Evolutionary conservation across 805 yeast species (phyloP).

Genomic region (Candida oleophila): DNA sequence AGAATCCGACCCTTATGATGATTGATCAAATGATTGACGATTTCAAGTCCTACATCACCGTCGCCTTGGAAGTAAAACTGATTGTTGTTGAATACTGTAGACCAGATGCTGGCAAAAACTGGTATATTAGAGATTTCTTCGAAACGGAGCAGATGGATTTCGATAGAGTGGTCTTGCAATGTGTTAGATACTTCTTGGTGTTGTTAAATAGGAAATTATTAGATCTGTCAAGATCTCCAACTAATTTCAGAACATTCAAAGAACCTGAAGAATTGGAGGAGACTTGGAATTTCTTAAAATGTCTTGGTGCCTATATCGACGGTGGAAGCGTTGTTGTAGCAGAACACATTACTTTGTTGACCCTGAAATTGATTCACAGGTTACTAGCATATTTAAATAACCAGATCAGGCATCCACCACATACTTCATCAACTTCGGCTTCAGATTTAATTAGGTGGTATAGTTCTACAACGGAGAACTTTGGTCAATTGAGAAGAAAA

Average conservation of each 20-base stretch:
- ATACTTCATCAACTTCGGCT: constrained; percentile 31
- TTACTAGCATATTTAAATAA: constrained; percentile 67
- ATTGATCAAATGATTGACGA: constrained; percentile 92
- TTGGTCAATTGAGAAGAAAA: constrained; percentile 77
- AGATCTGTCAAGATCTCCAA: constrained; percentile 64
- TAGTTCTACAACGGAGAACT: constrained; percentile 62
- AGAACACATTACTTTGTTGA: constrained; percentile 65
- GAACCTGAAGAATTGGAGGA: constrained; percentile 88
- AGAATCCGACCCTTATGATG: constrained; percentile 90
- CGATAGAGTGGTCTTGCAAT: constrained; percentile 68
- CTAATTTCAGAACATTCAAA: constrained; percentile 76
- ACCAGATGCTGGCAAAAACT: constrained; percentile 54
- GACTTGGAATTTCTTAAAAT: constrained; percentile 76
- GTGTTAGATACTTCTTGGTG: constrained; percentile 69
- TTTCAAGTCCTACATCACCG: constrained; percentile 69
- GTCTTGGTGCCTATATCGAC: constrained; percentile 74
- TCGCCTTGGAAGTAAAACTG: constrained; percentile 73
- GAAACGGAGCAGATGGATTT: constrained; percentile 51
- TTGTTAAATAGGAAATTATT: constrained; percentile 74
- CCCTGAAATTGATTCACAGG: constrained; percentile 66
- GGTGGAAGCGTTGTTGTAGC: constrained; percentile 83
- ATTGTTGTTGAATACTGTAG: constrained; percentile 60
- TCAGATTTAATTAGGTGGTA: constrained; percentile 59
- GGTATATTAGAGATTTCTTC: constrained; percentile 68
- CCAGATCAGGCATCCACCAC: constrained; percentile 64